Evolutionary conservation across 2,329 filamentous ascomycete genomes (phyloP).

Genomic region (Parastagonospora nodorum): DNA sequence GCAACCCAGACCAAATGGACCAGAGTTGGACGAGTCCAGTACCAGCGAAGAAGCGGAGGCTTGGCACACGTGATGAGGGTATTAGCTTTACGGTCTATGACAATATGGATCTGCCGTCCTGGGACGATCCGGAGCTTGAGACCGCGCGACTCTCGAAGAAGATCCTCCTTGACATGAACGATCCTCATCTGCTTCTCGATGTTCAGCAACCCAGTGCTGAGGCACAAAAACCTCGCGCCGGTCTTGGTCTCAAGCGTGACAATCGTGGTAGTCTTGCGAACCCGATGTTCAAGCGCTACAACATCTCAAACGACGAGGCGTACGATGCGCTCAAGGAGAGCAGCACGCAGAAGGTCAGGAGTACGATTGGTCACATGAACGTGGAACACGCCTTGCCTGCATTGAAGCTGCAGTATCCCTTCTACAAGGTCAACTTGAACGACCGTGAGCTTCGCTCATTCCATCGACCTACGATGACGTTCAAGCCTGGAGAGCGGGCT

Average conservation of each 20-base stretch:
- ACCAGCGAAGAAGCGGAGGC: slow-evolving; percentile 70
- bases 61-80: slow-evolving; percentile 38
- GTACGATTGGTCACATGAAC: slow-evolving; percentile 86
- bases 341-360: slow-evolving; percentile 92
- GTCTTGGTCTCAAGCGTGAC: slow-evolving; percentile 67
- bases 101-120: slow-evolving; percentile 59
- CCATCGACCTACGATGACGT: slow-evolving; percentile 78
- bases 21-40: slow-evolving; percentile 37
- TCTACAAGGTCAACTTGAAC: slow-evolving; percentile 86
- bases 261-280: slow-evolving; percentile 72
- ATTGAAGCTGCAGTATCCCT: slow-evolving; percentile 89
- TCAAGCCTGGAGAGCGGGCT: slow-evolving; percentile 71
- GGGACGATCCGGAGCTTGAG: slow-evolving; percentile 79
- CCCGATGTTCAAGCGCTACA: slow-evolving; percentile 81
- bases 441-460: slow-evolving; percentile 77
- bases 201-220: slow-evolving; percentile 69
- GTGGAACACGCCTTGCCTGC: slow-evolving; percentile 95
- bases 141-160: slow-evolving; percentile 76
- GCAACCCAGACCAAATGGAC: slow-evolving; percentile 21
- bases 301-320: slow-evolving; percentile 93
- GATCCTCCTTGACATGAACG: slow-evolving; percentile 83
- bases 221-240: slow-evolving; percentile 61
- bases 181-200: slow-evolving; percentile 84
- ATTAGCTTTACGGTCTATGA: slow-evolving; percentile 44
- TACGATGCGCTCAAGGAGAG: slow-evolving; percentile 97